phyloP scores from a whole-genome alignment of 2,329 filamentous ascomycete species.

The Iodosphaeria phyllophila region DNA sequence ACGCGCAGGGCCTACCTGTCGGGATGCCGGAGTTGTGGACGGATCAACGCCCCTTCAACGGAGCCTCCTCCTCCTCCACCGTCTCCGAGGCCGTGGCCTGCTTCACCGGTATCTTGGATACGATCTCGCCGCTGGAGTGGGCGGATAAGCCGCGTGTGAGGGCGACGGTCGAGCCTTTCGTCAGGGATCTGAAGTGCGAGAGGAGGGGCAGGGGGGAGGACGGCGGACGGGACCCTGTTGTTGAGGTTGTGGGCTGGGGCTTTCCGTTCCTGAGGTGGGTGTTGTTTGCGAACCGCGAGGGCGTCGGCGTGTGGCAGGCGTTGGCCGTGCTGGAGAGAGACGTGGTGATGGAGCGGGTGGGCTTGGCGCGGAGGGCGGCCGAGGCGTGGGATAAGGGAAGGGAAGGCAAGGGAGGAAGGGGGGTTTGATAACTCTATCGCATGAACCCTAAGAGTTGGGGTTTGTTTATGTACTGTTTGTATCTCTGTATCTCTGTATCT shows the following conservation, averaged over 20 bases:
- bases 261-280: conserved; percentile 13
- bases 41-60: conserved; percentile 2
- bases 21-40: conserved; percentile 2
- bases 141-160: conserved; percentile 3
- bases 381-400: conserved; percentile 1
- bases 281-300: conserved; percentile 7
- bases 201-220: conserved; percentile 1
- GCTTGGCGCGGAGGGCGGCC: conserved; percentile 6
- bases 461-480: too few relatives aligned
- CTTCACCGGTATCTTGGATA: conserved; percentile 5
- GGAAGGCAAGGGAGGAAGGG: neutral
- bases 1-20: neutral
- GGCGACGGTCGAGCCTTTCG: conserved; percentile 3
- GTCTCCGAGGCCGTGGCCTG: conserved; percentile 4
- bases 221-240: too few relatives aligned
- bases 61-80: conserved; percentile 4
- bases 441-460: too few relatives aligned
- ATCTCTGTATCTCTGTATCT: too few relatives aligned
- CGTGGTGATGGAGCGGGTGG: conserved; percentile 9
- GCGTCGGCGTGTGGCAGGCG: conserved; percentile 8
- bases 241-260: conserved; percentile 10
- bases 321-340: conserved; percentile 11
- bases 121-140: conserved; percentile 9
- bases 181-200: conserved; percentile 7
- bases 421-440: too few relatives aligned